Percentiles rank a stretch among this genome's conserved stretches.
Conservation (phyloP, 306 rosid genomes). For the Nissolia schottii region DNA sequence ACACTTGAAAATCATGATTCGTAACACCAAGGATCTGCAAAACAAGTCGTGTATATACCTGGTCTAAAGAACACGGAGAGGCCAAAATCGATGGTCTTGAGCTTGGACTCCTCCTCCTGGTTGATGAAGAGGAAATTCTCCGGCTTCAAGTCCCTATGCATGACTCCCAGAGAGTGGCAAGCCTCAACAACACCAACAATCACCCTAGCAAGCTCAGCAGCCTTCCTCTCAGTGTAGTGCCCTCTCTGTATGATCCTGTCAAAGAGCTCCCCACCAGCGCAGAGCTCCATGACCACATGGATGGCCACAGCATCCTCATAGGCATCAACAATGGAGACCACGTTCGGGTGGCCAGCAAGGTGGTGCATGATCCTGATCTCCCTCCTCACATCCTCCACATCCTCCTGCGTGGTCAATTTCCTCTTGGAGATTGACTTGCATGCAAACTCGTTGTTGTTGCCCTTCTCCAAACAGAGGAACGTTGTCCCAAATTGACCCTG, state of each 20-base stretch:
- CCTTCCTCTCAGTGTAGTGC: slow-evolving; percentile 77
- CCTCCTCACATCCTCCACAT: slow-evolving; percentile 87
- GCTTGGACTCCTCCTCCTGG: slow-evolving; percentile 71
- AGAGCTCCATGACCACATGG: slow-evolving; percentile 82
- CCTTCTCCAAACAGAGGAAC: slow-evolving; percentile 61
- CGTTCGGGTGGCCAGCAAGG: slow-evolving; percentile 85
- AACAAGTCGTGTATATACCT: slow-evolving; percentile 34
- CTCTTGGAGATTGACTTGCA: slow-evolving; percentile 90
- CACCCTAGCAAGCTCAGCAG: slow-evolving; percentile 75
- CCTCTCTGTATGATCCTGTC: slow-evolving; percentile 94
- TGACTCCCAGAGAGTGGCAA: slow-evolving; percentile 89
- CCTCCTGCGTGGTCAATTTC: slow-evolving; percentile 75
- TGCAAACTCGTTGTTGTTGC: slow-evolving; percentile 51
- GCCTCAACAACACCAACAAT: slow-evolving; percentile 75
- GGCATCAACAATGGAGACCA: slow-evolving; percentile 70
- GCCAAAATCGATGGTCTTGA: slow-evolving; percentile 93
- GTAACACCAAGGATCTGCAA: neutral
- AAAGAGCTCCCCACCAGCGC: slow-evolving; percentile 89
- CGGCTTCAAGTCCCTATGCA: slow-evolving; percentile 93
- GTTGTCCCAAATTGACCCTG: slow-evolving; percentile 97
- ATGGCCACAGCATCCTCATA: slow-evolving; percentile 89
- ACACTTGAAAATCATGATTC: neutral
- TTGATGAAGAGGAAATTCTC: slow-evolving; percentile 78
- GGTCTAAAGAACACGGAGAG: slow-evolving; percentile 87
- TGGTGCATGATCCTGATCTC: slow-evolving; percentile 98